Percentiles rank a stretch among this genome's conserved stretches.
These are phyloP conservation scores for Prunella vulgaris DNA, from an alignment of 257 asterid species.

Conservation along the genomic window DNA sequence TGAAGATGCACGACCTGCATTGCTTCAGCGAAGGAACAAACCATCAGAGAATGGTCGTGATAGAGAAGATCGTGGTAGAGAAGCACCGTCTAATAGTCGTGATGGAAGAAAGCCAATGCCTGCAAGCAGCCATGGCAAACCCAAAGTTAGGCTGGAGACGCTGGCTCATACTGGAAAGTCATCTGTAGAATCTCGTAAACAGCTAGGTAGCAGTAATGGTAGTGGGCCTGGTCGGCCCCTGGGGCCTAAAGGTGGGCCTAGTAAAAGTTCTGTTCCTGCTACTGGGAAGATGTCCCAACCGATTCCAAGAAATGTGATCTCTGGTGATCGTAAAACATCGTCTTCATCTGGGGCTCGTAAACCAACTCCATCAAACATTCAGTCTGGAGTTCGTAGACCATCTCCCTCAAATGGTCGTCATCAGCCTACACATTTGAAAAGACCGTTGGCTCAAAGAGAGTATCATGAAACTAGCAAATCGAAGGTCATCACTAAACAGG, in stretches of 20 bases:
- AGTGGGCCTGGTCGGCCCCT: slow-evolving; percentile 81
- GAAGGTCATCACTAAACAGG: slow-evolving; percentile 35
- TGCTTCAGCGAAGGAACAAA: slow-evolving; percentile 35
- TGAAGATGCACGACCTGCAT: slow-evolving; percentile 64
- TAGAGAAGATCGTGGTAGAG: slow-evolving; percentile 48
- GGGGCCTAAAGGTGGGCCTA: slow-evolving; percentile 39
- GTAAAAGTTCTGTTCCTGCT: slow-evolving; percentile 35
- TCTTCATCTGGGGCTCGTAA: slow-evolving; percentile 32
- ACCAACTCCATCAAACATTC: slow-evolving; percentile 25
- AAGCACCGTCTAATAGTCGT: slow-evolving; percentile 27
- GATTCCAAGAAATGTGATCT: slow-evolving; percentile 26
- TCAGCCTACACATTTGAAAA: slow-evolving; percentile 41
- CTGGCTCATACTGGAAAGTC: slow-evolving; percentile 26
- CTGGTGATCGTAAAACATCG: slow-evolving; percentile 31
- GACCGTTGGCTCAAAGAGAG: slow-evolving; percentile 34
- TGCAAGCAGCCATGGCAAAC: slow-evolving; percentile 36
- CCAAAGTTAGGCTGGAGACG: slow-evolving; percentile 40
- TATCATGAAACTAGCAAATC: slow-evolving; percentile 42
- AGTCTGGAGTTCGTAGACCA: slow-evolving; percentile 32
- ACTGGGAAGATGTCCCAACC: slow-evolving; percentile 36
- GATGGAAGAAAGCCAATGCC: slow-evolving; percentile 39
- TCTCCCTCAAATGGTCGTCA: slow-evolving; percentile 28
- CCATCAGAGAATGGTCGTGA: slow-evolving; percentile 30
- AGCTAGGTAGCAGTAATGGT: slow-evolving; percentile 44
- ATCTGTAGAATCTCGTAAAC: slow-evolving; percentile 41